These are phyloP conservation scores for Excoecaria cochinchinensis DNA, from an alignment of 345 rosid genomes.

Conservation along the genomic window DNA sequence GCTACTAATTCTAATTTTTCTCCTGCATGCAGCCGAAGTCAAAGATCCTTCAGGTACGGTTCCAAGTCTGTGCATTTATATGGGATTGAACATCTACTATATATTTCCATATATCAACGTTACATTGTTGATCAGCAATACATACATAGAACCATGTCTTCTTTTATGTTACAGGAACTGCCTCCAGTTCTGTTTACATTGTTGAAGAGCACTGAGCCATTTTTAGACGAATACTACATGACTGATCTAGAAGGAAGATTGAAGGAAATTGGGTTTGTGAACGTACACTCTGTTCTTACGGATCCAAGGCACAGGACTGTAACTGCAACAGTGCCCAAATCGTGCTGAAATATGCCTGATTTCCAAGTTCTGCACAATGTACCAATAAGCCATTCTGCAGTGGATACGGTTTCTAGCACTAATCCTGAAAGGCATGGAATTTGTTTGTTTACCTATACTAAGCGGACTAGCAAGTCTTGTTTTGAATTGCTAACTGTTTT, in stretches of 20 bases:
- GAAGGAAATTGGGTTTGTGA: conserved; percentile 47
- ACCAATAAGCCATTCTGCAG: neutral
- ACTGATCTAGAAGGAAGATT: conserved; percentile 51
- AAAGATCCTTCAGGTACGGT: conserved; percentile 60
- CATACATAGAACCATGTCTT: neutral
- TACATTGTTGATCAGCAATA: neutral
- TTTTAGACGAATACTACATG: conserved; percentile 48
- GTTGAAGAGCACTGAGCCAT: conserved; percentile 64
- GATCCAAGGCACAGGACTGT: conserved; percentile 55
- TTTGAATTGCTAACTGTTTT: no score
- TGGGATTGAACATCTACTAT: neutral
- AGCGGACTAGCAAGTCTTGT: no score
- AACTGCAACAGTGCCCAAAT: conserved; percentile 46
- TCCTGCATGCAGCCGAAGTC: conserved; percentile 51
- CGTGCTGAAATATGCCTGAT: neutral
- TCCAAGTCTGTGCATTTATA: neutral
- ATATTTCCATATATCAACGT: neutral
- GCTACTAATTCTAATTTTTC: conserved; percentile 7
- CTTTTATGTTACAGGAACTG: conserved; percentile 36
- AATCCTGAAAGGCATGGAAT: neutral
- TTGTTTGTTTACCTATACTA: neutral
- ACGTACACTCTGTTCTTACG: conserved; percentile 40
- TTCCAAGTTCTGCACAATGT: neutral
- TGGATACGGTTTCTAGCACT: neutral
- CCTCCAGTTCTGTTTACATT: conserved; percentile 57